phyloP scores from a whole-genome alignment of 2,329 filamentous ascomycete species.

The Calonectria pteridis region DNA sequence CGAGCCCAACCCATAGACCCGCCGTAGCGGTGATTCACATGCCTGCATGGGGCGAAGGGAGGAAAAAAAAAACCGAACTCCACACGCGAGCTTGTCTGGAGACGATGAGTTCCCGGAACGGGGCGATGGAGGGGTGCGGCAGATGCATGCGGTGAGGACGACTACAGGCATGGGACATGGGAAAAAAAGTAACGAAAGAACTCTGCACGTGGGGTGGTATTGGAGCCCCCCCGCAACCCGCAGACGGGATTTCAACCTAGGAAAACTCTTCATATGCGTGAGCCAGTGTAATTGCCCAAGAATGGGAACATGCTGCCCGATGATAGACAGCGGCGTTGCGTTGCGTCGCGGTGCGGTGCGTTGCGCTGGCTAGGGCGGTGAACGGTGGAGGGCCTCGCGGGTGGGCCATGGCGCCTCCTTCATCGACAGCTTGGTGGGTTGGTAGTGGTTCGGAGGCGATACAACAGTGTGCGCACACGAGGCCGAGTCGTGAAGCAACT shows the following conservation, averaged over 20 bases:
- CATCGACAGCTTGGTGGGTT: conserved; percentile 31
- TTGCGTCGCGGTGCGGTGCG: not conserved
- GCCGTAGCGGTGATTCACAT: conserved; percentile 5
- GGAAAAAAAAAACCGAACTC: not conserved
- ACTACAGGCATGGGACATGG: not conserved
- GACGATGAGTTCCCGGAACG: conserved; percentile 14
- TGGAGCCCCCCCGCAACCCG: not conserved
- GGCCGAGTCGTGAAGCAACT: conserved; percentile 2
- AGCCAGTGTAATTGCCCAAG: not conserved
- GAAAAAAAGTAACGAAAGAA: conserved; percentile 14
- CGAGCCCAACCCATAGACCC: not conserved
- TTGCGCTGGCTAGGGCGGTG: conserved; percentile 12
- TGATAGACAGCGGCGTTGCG: conserved; percentile 12
- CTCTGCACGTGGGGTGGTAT: conserved; percentile 17
- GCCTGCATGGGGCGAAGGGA: conserved; percentile 4
- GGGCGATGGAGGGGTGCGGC: conserved; percentile 16
- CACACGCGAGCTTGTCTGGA: conserved; percentile 4
- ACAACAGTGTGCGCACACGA: not conserved
- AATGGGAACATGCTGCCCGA: conserved; percentile 7
- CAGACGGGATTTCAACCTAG: not conserved
- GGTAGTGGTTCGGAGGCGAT: conserved; percentile 26
- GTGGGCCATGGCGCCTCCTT: conserved; percentile 2
- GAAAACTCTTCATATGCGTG: not conserved
- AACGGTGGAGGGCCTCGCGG: conserved; percentile 1
- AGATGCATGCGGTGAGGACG: conserved; percentile 7